phyloP scores from a whole-genome alignment of 2,329 filamentous ascomycete genomes.

The Neofusicoccum parvum region DNA sequence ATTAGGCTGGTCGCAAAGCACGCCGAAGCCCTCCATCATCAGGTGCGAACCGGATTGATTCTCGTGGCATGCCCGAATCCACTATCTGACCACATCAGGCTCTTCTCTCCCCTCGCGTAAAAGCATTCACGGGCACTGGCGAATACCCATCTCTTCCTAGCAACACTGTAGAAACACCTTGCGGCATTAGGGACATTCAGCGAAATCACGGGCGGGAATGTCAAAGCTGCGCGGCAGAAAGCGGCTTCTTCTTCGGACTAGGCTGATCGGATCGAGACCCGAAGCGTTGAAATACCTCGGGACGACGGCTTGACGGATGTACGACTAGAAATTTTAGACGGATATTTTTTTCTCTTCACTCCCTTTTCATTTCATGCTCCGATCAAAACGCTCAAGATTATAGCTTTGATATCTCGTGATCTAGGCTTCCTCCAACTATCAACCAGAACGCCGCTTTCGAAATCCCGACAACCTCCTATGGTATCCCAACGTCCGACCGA shows the following conservation, averaged over 20 bases:
- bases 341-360: neutral
- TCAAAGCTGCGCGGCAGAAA: neutral
- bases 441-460: neutral
- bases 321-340: constrained; percentile 15
- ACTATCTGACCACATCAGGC: neutral
- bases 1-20: constrained; percentile 90
- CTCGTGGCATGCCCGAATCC: neutral
- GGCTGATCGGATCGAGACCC: neutral
- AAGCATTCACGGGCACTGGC: neutral
- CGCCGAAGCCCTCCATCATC: constrained; percentile 81
- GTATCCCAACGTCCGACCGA: neutral
- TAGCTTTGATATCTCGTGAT: neutral
- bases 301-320: neutral
- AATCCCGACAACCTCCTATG: neutral
- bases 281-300: constrained; percentile 12
- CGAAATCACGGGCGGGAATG: neutral
- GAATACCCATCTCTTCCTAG: neutral
- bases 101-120: constrained; percentile 15
- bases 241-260: neutral
- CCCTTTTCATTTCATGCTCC: neutral
- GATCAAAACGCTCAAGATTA: neutral
- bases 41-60: constrained; percentile 50
- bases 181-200: neutral
- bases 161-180: constrained; percentile 6
- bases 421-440: neutral